Percentiles rank a stretch among this genome's conserved stretches.
Conservation (phyloP, 129 eudicot species). For the Lactuca saligna region DNA sequence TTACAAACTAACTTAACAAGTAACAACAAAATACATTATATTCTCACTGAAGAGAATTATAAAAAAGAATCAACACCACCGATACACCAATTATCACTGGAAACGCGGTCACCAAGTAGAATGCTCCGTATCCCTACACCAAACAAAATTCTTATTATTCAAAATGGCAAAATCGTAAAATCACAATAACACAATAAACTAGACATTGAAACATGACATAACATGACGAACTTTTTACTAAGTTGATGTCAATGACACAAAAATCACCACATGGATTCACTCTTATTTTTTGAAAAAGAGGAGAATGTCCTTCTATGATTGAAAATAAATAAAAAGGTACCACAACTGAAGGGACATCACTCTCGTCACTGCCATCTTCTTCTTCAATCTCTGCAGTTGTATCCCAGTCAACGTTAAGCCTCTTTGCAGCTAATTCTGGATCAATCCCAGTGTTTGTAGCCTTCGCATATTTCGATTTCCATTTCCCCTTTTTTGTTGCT, state of each 20-base stretch:
- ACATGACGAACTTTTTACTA: too few relatives aligned
- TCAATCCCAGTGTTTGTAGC: conserved; percentile 59
- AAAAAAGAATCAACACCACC: conserved; percentile 58
- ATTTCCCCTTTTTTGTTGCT: too few relatives aligned
- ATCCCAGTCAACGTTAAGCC: conserved; percentile 71
- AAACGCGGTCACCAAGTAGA: conserved; percentile 64
- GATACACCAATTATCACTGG: conserved; percentile 69
- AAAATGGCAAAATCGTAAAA: background rate
- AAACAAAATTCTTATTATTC: background rate
- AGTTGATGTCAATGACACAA: too few relatives aligned
- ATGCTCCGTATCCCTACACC: conserved; percentile 67
- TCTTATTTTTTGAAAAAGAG: too few relatives aligned
- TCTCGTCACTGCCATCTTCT: conserved; percentile 31
- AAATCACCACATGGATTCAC: too few relatives aligned
- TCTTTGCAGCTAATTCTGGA: conserved; percentile 57
- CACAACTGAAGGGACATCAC: conserved; percentile 53
- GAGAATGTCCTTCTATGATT: too few relatives aligned
- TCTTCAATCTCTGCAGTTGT: conserved; percentile 63
- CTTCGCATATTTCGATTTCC: too few relatives aligned
- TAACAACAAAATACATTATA: too few relatives aligned
- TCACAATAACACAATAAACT: background rate
- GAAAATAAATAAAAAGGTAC: conserved; percentile 32
- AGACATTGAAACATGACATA: too few relatives aligned
- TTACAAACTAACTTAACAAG: too few relatives aligned
- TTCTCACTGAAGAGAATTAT: conserved; percentile 53